Conservation (phyloP, 2,329 filamentous ascomycete genomes). For the Metarhizium humberi region DNA sequence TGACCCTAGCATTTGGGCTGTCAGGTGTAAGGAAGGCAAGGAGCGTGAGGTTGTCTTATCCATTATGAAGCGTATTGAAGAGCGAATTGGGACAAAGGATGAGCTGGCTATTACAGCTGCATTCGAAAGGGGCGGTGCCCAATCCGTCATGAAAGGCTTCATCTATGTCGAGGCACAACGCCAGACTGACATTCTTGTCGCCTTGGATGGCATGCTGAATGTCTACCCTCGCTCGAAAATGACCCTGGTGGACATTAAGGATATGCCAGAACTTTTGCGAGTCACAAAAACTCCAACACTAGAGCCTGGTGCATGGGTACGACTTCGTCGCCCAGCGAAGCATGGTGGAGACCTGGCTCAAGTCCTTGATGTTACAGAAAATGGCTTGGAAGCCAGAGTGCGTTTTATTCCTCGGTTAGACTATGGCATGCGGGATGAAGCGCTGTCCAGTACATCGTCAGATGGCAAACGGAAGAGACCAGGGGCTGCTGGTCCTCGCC, state of each 20-base stretch:
- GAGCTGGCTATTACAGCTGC: conserved; percentile 79
- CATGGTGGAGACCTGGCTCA: conserved; percentile 87
- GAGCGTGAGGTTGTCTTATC: conserved; percentile 84
- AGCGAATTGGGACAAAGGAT: conserved; percentile 67
- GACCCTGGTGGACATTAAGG: conserved; percentile 85
- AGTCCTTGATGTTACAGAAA: conserved; percentile 85
- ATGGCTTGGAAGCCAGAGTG: conserved; percentile 80
- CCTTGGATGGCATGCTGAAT: conserved; percentile 76
- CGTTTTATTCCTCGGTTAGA: conserved; percentile 84
- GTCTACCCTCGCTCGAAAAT: conserved; percentile 84
- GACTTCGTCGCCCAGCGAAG: conserved; percentile 68
- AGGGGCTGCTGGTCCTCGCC: conserved; percentile 53
- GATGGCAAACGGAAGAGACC: conserved; percentile 76
- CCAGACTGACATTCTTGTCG: conserved; percentile 75
- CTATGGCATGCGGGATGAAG: conserved; percentile 80
- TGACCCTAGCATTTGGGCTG: conserved; percentile 92
- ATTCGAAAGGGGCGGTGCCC: conserved; percentile 76
- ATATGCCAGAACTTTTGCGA: conserved; percentile 93
- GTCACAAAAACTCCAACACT: conserved; percentile 80
- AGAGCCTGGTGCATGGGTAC: conserved; percentile 84
- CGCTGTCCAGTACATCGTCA: conserved; percentile 30
- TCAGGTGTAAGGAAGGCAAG: conserved; percentile 90
- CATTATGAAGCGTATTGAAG: conserved; percentile 82
- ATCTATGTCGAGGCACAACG: conserved; percentile 90
- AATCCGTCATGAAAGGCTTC: conserved; percentile 81